phyloP scores from a whole-genome alignment of 257 asterid genomes.

The Coffea canephora region DNA sequence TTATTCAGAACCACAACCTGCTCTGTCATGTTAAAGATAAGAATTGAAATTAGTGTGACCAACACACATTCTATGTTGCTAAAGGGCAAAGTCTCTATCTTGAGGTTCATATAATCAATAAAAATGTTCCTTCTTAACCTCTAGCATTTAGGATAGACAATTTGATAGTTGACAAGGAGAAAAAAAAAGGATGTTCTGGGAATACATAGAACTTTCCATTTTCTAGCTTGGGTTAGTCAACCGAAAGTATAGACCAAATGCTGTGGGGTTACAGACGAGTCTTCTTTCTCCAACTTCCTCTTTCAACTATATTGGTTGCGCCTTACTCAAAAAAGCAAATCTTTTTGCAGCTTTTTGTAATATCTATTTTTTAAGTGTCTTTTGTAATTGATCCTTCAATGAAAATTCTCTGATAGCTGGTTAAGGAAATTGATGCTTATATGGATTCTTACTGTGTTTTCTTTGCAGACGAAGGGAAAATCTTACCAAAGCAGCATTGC shows the following conservation, averaged over 20 bases:
- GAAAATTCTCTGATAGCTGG: background rate
- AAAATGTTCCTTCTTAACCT: background rate
- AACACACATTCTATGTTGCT: background rate
- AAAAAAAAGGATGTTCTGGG: background rate
- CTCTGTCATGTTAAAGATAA: background rate
- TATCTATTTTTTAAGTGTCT: background rate
- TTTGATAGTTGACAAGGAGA: background rate
- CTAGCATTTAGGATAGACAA: background rate
- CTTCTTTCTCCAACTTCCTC: slow-evolving; percentile 1
- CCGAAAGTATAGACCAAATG: background rate
- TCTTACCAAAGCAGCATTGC: slow-evolving; percentile 47
- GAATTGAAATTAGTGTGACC: background rate
- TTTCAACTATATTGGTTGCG: slow-evolving; percentile 6
- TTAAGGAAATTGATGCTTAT: slow-evolving; percentile 8
- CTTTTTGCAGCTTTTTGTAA: background rate
- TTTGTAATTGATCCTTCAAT: background rate
- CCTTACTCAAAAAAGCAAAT: background rate
- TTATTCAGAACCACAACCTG: background rate
- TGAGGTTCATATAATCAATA: background rate
- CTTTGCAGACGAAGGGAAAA: slow-evolving; percentile 61
- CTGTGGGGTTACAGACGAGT: background rate
- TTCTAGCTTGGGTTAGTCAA: background rate
- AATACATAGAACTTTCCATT: background rate
- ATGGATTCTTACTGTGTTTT: slow-evolving; percentile 1
- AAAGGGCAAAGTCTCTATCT: background rate